Evolutionary conservation across 306 rosid genomes (phyloP), one percentile per base, ranked within the genome.

Genomic region (Cucurbita pepo): DNA sequence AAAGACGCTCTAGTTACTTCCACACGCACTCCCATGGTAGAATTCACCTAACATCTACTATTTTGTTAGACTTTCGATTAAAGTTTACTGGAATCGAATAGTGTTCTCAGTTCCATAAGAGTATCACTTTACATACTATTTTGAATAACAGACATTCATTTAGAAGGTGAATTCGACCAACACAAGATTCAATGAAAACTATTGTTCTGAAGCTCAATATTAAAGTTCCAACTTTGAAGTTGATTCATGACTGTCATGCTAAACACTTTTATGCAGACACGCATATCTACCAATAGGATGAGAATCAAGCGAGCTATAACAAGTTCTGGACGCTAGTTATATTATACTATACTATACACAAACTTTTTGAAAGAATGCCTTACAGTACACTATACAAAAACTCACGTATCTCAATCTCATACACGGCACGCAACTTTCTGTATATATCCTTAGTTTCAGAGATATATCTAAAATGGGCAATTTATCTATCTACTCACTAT

Each of bases 401-500:
- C 21, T 67, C 56, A 67, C 52, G 14, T 15, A 62, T 40, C 69
- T 38, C 50, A 37, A 50, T 50, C 69, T 38, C 50, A 36, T 36
- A 16, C 30, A 15, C 11, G 16, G 8, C 50, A 16, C 4, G 69
- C 69, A n/a, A 40, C 25, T 40, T 40, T 62, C 15, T 30, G 12
- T 4, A 63, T 64, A 41, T 18, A 41, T 43, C 21, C 55, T 44
- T 14, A 67, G 52, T 45, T 67, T 38, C 40, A 67, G 56, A 47
- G 19, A 22, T 47, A 30, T 67, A 67, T 67, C 56, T 21, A 67
- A 19, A 45, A 44, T 0, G 38, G 72, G 72, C 72, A 45, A 40
- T 12, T 44, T 41, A 41, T 64, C 43, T 43, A 64, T 43, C 50
- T 57, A 60, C 37, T 73, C 50, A 71, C 82, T 81, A 92, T 59